Evolutionary conservation across 2,329 filamentous ascomycete species (phyloP).

Genomic region (Penicillium crustosum): DNA sequence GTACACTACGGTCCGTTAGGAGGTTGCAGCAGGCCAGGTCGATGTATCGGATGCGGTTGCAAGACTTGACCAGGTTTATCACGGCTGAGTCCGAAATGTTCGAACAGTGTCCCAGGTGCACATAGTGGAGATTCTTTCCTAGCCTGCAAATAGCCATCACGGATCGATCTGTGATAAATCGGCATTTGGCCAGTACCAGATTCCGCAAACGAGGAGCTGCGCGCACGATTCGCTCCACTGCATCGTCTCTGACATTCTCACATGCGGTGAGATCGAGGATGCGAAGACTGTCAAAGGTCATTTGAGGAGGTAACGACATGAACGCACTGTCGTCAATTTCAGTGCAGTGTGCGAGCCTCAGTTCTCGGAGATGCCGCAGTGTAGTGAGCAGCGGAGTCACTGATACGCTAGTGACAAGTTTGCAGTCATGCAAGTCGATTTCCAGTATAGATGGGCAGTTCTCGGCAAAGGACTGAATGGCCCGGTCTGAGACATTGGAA

Average conservation of each 20-base stretch:
- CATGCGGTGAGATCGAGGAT: constrained; percentile 95
- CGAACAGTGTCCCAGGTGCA: constrained; percentile 90
- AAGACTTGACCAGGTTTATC: constrained; percentile 75
- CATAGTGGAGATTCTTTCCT: constrained; percentile 94
- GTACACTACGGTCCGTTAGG: constrained; percentile 84
- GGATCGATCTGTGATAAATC: constrained; percentile 84
- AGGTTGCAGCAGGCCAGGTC: constrained; percentile 92
- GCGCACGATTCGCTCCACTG: constrained; percentile 83
- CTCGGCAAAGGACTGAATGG: constrained; percentile 80
- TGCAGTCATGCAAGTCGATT: constrained; percentile 89
- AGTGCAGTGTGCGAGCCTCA: constrained; percentile 81
- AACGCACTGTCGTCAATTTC: constrained; percentile 88
- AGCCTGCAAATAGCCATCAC: constrained; percentile 84
- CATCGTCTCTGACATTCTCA: constrained; percentile 76
- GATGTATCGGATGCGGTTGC: constrained; percentile 95
- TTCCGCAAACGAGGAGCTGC: constrained; percentile 87
- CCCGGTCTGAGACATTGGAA: constrained; percentile 74
- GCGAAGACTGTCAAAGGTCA: constrained; percentile 78
- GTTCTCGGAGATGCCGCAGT: constrained; percentile 80
- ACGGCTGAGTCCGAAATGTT: constrained; percentile 90
- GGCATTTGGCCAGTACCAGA: constrained; percentile 90
- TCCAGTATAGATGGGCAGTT: constrained; percentile 92
- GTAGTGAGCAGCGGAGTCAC: constrained; percentile 77
- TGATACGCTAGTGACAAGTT: constrained; percentile 75
- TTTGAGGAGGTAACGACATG: constrained; percentile 63